Base-by-base conservation (phyloP, 331 rosid species). In the Telfairia occidentalis region DNA sequence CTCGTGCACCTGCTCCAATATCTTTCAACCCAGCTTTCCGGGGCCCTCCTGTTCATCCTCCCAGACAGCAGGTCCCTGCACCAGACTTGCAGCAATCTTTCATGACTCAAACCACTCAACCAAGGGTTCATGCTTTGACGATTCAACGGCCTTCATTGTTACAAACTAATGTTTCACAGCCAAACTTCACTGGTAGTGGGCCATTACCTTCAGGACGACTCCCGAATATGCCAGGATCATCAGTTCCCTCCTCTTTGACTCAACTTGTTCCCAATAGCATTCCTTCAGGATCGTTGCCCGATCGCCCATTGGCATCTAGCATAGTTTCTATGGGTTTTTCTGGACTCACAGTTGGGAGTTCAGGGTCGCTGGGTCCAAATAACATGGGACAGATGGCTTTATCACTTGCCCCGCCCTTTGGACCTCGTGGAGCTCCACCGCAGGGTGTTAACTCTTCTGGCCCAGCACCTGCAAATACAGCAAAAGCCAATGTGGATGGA, bases 321-420 rank as follows among this genome's bases (percentile, higher is more conserved):
- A 85, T 84, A 65, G 79, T 72, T 46, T 79, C 90, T 74, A 45
- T 76, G 75, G 82, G 82, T 29, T 88, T 78, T 76, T 78, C 80
- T 55, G 83, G 86, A 23, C 78, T 77, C 29, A 45, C 73, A 35
- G 37, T 57, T 23, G 60, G 23, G 6, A 53, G 45, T 59, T 57
- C 52, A 26, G 75, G 72, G 10, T 82, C 89, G 78, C 59, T 43
- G 5, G 85, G 84, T 73, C 78, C 75, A 52, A 82, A 81, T 82
- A 87, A 83, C 76, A 82, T 82, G 79, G 83, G 88, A 50, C 91
- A 81, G 9, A 74, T 77, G 82, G 78, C 82, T 81, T 84, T 83
- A 37, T 73, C 81, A 5, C 35, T 57, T 57, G 58, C 43, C 76
- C 81, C 81, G 35, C 85, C 80, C 55, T 23, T 40, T 4, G 77